A percentile compares a stretch with the other conserved stretches of the same genome.
Evolutionary conservation across 108 stramenopile species (phyloP).

Genomic region (Cylindrotheca closterium): DNA sequence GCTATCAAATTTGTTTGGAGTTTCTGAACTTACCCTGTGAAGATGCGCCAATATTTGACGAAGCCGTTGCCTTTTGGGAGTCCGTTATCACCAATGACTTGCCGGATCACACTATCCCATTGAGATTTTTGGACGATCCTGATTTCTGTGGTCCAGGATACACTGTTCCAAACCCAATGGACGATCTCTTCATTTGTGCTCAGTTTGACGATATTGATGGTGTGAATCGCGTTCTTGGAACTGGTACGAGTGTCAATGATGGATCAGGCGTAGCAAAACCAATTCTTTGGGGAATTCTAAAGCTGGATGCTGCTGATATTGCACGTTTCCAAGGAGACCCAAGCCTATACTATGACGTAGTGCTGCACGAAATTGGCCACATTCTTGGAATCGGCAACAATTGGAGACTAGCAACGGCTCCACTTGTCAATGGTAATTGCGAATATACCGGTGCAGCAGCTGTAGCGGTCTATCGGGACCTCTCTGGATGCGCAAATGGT

Average conservation of each 20-base stretch:
- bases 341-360: background rate
- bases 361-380: background rate
- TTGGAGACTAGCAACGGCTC: background rate
- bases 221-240: background rate
- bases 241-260: background rate
- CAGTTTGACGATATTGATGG: constrained; percentile 25
- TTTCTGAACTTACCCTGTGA: background rate
- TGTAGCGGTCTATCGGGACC: background rate
- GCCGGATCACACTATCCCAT: background rate
- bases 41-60: background rate
- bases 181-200: constrained; percentile 11
- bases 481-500: background rate
- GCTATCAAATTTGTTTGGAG: background rate
- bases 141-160: background rate
- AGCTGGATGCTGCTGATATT: background rate
- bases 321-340: background rate
- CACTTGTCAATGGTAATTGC: background rate
- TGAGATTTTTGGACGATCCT: background rate
- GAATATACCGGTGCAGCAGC: background rate
- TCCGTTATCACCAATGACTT: background rate
- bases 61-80: background rate
- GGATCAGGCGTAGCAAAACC: background rate
- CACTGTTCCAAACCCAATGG: background rate
- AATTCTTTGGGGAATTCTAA: background rate
- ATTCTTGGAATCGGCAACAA: background rate